These are phyloP conservation scores for Sphaerobolus stellatus DNA, from an alignment of 1,284 basidiomycete species.

Conservation along the genomic window DNA sequence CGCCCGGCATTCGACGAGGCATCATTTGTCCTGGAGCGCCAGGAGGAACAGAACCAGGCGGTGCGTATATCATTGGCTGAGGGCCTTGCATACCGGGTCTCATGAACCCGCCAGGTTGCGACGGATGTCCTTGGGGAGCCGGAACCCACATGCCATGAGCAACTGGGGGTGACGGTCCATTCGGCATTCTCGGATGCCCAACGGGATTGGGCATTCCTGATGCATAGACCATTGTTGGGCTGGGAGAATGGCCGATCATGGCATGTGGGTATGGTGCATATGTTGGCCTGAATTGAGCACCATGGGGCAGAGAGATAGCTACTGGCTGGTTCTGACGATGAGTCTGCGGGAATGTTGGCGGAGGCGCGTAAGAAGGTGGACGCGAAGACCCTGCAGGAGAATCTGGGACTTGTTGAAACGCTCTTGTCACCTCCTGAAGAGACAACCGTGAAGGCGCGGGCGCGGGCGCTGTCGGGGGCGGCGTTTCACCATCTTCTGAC, in stretches of 20 bases:
- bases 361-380: slow-evolving; percentile 30
- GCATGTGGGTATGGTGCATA: slow-evolving; percentile 63
- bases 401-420: slow-evolving; percentile 76
- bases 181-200: slow-evolving; percentile 53
- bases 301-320: slow-evolving; percentile 36
- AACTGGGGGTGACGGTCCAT: slow-evolving; percentile 58
- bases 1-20: slow-evolving; percentile 42
- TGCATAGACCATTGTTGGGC: slow-evolving; percentile 60
- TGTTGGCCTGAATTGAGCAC: slow-evolving; percentile 48
- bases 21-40: slow-evolving; percentile 41
- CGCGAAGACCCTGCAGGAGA: slow-evolving; percentile 47
- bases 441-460: slow-evolving; percentile 66
- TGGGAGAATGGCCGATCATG: slow-evolving; percentile 67
- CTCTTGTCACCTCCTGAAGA: slow-evolving; percentile 72
- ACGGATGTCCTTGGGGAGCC: slow-evolving; percentile 42
- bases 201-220: slow-evolving; percentile 58
- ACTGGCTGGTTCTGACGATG: slow-evolving; percentile 22
- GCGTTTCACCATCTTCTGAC: slow-evolving; percentile 75
- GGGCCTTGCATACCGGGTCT: slow-evolving; percentile 41
- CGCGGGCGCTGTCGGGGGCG: slow-evolving; percentile 51
- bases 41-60: slow-evolving; percentile 46
- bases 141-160: slow-evolving; percentile 67
- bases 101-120: slow-evolving; percentile 52
- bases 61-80: slow-evolving; percentile 65
- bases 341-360: slow-evolving; percentile 20